A percentile compares a stretch with the other conserved stretches of the same genome.
phyloP scores from a whole-genome alignment of 1,139 yeast species.

The Kurtzmaniella quercitrusa region DNA sequence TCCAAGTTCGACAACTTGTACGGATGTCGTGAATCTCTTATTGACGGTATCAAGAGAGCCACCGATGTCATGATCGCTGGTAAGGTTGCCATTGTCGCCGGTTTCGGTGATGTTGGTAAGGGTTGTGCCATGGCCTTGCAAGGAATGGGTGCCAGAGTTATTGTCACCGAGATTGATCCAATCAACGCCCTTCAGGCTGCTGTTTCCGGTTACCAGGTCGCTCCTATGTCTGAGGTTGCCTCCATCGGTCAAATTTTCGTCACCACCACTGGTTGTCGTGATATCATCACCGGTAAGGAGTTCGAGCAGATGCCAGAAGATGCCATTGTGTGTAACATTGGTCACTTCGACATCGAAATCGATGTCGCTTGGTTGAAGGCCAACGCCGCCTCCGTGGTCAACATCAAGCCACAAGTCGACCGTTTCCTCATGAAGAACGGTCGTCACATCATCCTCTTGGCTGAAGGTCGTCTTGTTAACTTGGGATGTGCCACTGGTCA shows the following conservation, averaged over 20 bases:
- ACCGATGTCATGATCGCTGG: slow-evolving; percentile 99
- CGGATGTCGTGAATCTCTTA: slow-evolving; percentile 99
- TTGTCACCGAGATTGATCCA: slow-evolving; percentile 97
- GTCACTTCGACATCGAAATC: slow-evolving; percentile 98
- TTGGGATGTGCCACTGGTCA: slow-evolving; percentile 99
- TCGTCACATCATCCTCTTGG: slow-evolving; percentile 92
- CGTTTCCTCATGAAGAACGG: slow-evolving; percentile 90
- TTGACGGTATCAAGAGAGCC: slow-evolving; percentile 99
- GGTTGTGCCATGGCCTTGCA: slow-evolving; percentile 99
- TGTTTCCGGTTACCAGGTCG: slow-evolving; percentile 97
- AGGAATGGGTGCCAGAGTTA: slow-evolving; percentile 99
- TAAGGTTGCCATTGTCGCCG: slow-evolving; percentile 98
- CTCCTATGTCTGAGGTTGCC: slow-evolving; percentile 94
- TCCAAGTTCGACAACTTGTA: slow-evolving; percentile 99
- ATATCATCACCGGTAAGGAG: slow-evolving; percentile 88
- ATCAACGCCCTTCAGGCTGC: slow-evolving; percentile 99
- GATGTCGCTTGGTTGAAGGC: slow-evolving; percentile 98
- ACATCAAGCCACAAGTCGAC: slow-evolving; percentile 99
- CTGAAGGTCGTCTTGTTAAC: slow-evolving; percentile 99
- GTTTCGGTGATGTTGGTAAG: slow-evolving; percentile 99
- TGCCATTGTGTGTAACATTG: slow-evolving; percentile 99
- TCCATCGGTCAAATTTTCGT: slow-evolving; percentile 94
- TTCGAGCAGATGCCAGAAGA: slow-evolving; percentile 96
- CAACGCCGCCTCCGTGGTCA: slow-evolving; percentile 83
- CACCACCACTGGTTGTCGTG: slow-evolving; percentile 99